Evolutionary conservation across 768 basidiomycete genomes (phyloP).

Genomic region (Naganishia vishniacii): DNA sequence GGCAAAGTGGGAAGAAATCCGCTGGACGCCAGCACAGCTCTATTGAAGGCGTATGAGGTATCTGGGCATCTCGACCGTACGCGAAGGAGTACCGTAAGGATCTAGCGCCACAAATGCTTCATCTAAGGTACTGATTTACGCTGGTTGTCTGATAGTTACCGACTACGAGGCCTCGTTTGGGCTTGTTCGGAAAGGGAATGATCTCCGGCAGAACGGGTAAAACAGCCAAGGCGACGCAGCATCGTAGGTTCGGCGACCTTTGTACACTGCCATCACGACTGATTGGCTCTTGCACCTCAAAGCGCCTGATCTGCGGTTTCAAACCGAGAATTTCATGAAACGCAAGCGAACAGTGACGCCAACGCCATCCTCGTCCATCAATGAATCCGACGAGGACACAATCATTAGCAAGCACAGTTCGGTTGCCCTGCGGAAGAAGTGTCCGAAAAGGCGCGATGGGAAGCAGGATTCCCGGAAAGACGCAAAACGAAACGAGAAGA

Average conservation of each 20-base stretch:
- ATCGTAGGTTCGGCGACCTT: neutral
- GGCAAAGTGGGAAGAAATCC: no score
- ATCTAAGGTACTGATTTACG: neutral
- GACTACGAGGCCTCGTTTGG: neutral
- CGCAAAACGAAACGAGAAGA: neutral
- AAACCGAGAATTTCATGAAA: slow-evolving; percentile 9
- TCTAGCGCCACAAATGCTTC: no score
- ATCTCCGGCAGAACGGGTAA: neutral
- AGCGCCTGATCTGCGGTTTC: slow-evolving; percentile 15
- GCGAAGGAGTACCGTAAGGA: slow-evolving; percentile 2
- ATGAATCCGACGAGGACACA: neutral
- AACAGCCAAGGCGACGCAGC: neutral
- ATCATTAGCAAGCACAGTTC: no score
- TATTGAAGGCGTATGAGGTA: slow-evolving; percentile 5
- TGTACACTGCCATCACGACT: neutral
- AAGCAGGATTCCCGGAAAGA: neutral
- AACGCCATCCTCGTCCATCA: neutral
- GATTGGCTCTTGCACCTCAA: neutral
- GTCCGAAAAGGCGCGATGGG: no score
- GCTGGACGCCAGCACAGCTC: neutral
- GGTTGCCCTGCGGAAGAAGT: no score
- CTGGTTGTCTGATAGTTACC: slow-evolving; percentile 7
- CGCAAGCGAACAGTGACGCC: neutral
- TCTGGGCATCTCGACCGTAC: slow-evolving; percentile 1
- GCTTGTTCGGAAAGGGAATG: slow-evolving; percentile 12